Evolutionary conservation across 2,329 filamentous ascomycete species (phyloP).

Genomic region (Clonostachys solani): DNA sequence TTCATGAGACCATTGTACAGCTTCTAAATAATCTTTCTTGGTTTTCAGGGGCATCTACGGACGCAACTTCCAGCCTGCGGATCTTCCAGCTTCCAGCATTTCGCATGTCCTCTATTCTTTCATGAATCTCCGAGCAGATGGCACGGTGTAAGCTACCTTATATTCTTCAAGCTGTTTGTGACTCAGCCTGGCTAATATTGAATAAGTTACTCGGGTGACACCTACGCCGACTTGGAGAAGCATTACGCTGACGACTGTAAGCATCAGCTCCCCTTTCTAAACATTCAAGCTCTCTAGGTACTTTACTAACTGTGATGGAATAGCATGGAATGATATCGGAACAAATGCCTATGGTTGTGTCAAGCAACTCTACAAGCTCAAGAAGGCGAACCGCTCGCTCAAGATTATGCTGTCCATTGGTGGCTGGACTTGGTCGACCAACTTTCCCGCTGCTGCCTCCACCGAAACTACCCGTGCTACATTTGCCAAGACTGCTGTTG

Average conservation of each 20-base stretch:
- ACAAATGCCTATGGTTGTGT: constrained; percentile 77
- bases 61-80: constrained; percentile 66
- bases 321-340: constrained; percentile 55
- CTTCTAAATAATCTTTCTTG: neutral
- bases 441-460: constrained; percentile 66
- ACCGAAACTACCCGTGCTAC: constrained; percentile 54
- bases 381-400: constrained; percentile 71
- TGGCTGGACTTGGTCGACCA: constrained; percentile 78
- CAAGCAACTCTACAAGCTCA: constrained; percentile 75
- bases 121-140: constrained; percentile 67
- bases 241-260: constrained; percentile 65
- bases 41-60: constrained; percentile 65
- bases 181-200: neutral
- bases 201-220: constrained; percentile 57
- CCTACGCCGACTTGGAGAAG: constrained; percentile 67
- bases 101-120: constrained; percentile 81
- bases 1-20: neutral
- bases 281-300: neutral
- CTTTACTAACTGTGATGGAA: neutral
- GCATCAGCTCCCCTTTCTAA: constrained; percentile 6
- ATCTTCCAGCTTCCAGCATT: constrained; percentile 65
- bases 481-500: constrained; percentile 68
- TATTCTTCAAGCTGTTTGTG: constrained; percentile 16
- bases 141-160: constrained; percentile 53
- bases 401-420: constrained; percentile 80